Conservation (phyloP, 2,329 filamentous ascomycete species). For the Pseudocercospora pini-densiflorae region DNA sequence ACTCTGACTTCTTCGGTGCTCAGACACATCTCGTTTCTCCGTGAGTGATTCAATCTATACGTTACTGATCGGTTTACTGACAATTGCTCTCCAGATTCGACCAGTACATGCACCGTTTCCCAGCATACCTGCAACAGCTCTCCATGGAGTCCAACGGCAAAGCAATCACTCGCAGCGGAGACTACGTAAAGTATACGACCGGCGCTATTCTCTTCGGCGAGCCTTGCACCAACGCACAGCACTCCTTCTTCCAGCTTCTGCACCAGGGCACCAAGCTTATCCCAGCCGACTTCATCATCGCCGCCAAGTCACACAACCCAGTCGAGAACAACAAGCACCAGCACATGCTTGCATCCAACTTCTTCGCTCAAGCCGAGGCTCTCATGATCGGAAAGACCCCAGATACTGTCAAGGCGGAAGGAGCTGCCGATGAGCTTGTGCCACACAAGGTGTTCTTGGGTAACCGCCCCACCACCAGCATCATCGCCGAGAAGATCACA, state of each 20-base stretch:
- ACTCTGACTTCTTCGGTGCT: slow-evolving; percentile 97
- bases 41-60: slow-evolving; percentile 57
- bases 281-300: slow-evolving; percentile 96
- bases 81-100: slow-evolving; percentile 69
- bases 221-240: slow-evolving; percentile 98
- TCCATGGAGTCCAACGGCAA: slow-evolving; percentile 99
- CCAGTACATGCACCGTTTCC: slow-evolving; percentile 99
- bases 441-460: slow-evolving; percentile 99
- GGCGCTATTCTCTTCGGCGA: slow-evolving; percentile 96
- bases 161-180: slow-evolving; percentile 84
- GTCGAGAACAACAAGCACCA: slow-evolving; percentile 92
- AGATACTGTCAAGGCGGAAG: slow-evolving; percentile 77
- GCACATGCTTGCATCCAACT: slow-evolving; percentile 93
- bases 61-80: slow-evolving; percentile 27
- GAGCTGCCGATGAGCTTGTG: slow-evolving; percentile 73
- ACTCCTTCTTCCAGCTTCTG: slow-evolving; percentile 99
- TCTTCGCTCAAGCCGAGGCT: slow-evolving; percentile 85
- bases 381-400: slow-evolving; percentile 87
- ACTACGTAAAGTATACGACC: slow-evolving; percentile 95
- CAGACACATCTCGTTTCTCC: slow-evolving; percentile 97
- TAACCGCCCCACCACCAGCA: slow-evolving; percentile 95
- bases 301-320: slow-evolving; percentile 95
- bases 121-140: slow-evolving; percentile 96
- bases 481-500: slow-evolving; percentile 91
- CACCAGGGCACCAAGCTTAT: slow-evolving; percentile 99